Evolutionary conservation across 805 yeast species (phyloP), one percentile per base, ranked within the genome.

Genomic region (Suhomyces kilbournensis): DNA sequence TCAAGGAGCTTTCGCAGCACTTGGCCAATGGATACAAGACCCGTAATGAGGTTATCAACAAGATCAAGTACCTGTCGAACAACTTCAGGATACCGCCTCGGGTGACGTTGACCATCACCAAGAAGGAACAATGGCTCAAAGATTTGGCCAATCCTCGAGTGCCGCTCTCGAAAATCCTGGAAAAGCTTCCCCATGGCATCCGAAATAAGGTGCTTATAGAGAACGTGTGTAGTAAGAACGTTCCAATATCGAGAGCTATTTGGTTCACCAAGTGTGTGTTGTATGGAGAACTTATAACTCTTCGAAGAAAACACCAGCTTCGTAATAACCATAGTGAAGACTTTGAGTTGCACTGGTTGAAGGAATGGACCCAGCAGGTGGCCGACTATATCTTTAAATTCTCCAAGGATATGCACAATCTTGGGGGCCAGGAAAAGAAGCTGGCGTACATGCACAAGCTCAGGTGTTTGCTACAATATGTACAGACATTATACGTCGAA

Each of bases 191-290:
- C 0, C 97, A 93, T 65, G 97, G 97, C 0, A 81, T 92, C 20
- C 76, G 92, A 57, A 88, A 89, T 64, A 82, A 83, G 57, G 77
- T 79, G 1, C 72, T 93, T 17, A 65, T 93, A 3, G 97, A 91
- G 56, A 88, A 85, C 54, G 79, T 96, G 56, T 79, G 86, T 54
- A 62, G 71, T 22, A 84, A 85, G 61, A 71, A 72, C 32, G 84
- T 93, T 0, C 97, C 98, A 0, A 71, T 87, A 1, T 65, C 80
- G n/a, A 74, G 97, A 54, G 96, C 97, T 0, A 68, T 93, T 2
- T 93, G 99, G 99, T 79, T 94, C 54, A 87, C 93, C 3, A 83
- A 89, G 56, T 90, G 97, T 67, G 90, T 92, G 2, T 84, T 92
- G 22, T 84, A 88, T 10, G 88, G 91, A 56, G 69, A 66, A 49